Evolutionary conservation across 345 rosid species (phyloP).

Genomic region (Diplotaxis tenuifolia): DNA sequence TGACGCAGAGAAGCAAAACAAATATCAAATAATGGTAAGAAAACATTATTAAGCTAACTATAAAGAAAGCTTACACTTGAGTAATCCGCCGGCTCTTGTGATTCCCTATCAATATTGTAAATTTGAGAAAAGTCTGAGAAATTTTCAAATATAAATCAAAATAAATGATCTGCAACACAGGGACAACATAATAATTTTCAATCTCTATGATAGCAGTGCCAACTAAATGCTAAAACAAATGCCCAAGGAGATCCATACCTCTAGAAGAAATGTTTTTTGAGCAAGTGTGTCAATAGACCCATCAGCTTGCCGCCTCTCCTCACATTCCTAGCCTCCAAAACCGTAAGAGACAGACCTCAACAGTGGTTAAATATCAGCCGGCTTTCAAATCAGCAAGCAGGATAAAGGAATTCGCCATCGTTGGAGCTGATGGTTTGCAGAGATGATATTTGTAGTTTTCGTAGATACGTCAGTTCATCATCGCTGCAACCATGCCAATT

Average conservation of each 20-base stretch:
- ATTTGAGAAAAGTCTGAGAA: neutral
- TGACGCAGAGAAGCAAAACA: conserved; percentile 14
- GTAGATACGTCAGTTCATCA: no score
- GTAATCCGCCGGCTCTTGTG: conserved; percentile 98
- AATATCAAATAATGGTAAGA: neutral
- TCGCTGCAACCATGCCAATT: no score
- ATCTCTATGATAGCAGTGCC: neutral
- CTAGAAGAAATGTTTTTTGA: no score
- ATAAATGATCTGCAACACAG: neutral
- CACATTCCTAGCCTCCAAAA: no score
- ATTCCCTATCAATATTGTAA: conserved; percentile 83
- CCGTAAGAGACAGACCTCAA: no score
- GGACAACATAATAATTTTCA: neutral
- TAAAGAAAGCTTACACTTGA: conserved; percentile 99
- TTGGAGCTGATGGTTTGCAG: no score
- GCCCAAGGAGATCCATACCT: neutral
- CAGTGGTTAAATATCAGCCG: no score
- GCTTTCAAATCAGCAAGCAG: no score
- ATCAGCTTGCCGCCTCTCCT: no score
- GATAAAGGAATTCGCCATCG: no score
- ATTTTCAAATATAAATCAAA: neutral
- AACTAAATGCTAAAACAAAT: neutral
- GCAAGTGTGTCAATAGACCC: no score
- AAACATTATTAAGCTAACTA: neutral
- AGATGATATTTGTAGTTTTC: no score